Evolutionary conservation across 192 early-diverging fungal genomes (phyloP).

Genomic region (Coemansia sp.): DNA sequence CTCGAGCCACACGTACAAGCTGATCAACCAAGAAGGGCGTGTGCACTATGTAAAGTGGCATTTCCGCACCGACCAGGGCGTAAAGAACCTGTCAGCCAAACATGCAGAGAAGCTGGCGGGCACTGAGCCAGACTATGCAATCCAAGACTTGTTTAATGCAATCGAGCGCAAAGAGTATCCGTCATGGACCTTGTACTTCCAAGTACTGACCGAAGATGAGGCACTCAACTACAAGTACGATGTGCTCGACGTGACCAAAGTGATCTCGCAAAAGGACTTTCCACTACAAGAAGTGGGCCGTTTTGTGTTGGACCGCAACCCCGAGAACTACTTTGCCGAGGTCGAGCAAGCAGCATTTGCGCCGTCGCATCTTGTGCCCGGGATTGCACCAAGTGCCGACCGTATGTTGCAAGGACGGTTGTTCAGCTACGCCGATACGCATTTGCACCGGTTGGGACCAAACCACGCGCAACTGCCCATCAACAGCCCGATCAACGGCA

Average conservation of each 20-base stretch:
- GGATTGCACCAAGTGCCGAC: conserved; percentile 67
- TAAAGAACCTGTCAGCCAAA: conserved; percentile 58
- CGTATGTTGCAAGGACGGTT: conserved; percentile 72
- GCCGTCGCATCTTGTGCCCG: conserved; percentile 67
- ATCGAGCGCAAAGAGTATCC: conserved; percentile 65
- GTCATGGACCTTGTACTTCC: conserved; percentile 65
- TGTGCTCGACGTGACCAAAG: conserved; percentile 68
- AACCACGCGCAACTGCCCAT: conserved; percentile 75
- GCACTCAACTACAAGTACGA: conserved; percentile 66
- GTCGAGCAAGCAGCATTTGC: conserved; percentile 73
- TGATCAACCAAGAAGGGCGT: conserved; percentile 60
- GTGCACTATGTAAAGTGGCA: conserved; percentile 80
- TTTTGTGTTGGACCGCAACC: conserved; percentile 68
- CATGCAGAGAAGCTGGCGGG: conserved; percentile 57
- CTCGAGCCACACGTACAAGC: conserved; percentile 57
- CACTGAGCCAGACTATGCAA: conserved; percentile 60
- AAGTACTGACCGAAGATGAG: conserved; percentile 62
- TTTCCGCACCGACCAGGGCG: conserved; percentile 67
- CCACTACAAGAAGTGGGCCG: conserved; percentile 68
- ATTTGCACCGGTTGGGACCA: conserved; percentile 66
- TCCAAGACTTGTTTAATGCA: conserved; percentile 63
- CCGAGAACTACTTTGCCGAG: conserved; percentile 76
- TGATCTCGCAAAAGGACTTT: conserved; percentile 66
- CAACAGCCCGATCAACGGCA: conserved; percentile 55
- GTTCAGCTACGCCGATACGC: conserved; percentile 73